These are phyloP conservation scores for Cutaneotrichosporon sp. DNA, from an alignment of 1,284 basidiomycete genomes.

Conservation along the genomic window DNA sequence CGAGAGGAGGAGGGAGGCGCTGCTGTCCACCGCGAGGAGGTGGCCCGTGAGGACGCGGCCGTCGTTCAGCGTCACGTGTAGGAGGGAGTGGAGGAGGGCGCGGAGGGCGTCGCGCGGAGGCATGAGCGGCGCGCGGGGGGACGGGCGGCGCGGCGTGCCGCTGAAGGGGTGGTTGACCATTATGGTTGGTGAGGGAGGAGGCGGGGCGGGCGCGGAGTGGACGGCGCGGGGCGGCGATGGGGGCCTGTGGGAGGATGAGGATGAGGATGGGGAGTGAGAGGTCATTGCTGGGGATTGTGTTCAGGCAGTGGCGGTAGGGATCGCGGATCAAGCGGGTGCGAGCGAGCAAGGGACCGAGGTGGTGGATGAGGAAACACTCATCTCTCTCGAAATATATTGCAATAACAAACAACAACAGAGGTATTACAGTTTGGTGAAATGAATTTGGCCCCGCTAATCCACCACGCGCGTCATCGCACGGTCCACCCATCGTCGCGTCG, in stretches of 20 bases:
- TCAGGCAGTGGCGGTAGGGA: not conserved
- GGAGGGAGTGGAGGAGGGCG: slow-evolving; percentile 22
- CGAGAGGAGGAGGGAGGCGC: slow-evolving; percentile 16
- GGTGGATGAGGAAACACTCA: no score
- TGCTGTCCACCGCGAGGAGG: slow-evolving; percentile 17
- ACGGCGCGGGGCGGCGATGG: not conserved
- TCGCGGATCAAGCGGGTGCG: not conserved
- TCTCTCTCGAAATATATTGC: no score
- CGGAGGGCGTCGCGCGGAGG: slow-evolving; percentile 6
- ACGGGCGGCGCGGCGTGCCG: not conserved
- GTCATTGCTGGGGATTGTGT: not conserved
- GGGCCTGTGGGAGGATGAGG: not conserved
- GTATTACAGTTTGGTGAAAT: no score
- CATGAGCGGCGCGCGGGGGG: not conserved
- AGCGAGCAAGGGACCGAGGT: not conserved
- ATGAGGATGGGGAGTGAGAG: not conserved
- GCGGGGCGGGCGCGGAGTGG: no score
- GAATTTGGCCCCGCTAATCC: not conserved
- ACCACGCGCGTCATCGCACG: not conserved
- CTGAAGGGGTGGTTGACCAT: slow-evolving; percentile 2
- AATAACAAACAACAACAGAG: no score
- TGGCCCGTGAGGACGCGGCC: slow-evolving; percentile 15
- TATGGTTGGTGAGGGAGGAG: not conserved
- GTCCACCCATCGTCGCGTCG: not conserved
- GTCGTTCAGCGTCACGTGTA: slow-evolving; percentile 16